A percentile compares a stretch with the other conserved stretches of the same genome.
phyloP scores from a whole-genome alignment of 2,329 filamentous ascomycete genomes.

The Fusarium luffae region DNA sequence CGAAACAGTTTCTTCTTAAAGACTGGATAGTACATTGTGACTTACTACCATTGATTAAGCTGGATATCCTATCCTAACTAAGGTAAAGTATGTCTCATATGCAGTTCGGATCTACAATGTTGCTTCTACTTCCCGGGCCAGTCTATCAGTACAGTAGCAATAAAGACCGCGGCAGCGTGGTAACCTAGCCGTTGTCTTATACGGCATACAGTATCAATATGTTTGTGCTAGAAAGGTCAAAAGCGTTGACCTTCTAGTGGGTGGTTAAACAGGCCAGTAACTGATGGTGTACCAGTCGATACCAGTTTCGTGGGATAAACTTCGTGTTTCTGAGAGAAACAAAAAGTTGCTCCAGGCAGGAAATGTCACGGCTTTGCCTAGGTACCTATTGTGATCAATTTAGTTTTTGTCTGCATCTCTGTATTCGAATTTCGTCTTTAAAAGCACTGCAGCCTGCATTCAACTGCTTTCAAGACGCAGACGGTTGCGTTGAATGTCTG shows the following conservation, averaged over 20 bases:
- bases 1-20: neutral
- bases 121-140: constrained; percentile 10
- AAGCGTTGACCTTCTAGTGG: neutral
- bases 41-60: neutral
- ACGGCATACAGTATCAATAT: neutral
- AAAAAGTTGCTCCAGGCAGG: neutral
- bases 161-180: neutral
- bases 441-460: neutral
- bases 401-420: neutral
- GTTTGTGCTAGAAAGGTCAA: neutral
- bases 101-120: constrained; percentile 1
- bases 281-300: neutral
- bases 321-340: neutral
- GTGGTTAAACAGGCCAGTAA: neutral
- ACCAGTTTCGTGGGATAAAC: neutral
- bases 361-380: neutral
- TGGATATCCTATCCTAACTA: neutral
- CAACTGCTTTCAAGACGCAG: constrained; percentile 5
- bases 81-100: neutral
- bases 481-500: neutral
- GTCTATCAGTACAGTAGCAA: neutral
- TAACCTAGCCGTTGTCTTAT: neutral
- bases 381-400: neutral
- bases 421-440: neutral
- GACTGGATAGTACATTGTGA: neutral